Percentiles rank a stretch among this genome's conserved stretches.
Evolutionary conservation across 140 eudicot genomes (phyloP).

Genomic region (Ambrosia hybrid): DNA sequence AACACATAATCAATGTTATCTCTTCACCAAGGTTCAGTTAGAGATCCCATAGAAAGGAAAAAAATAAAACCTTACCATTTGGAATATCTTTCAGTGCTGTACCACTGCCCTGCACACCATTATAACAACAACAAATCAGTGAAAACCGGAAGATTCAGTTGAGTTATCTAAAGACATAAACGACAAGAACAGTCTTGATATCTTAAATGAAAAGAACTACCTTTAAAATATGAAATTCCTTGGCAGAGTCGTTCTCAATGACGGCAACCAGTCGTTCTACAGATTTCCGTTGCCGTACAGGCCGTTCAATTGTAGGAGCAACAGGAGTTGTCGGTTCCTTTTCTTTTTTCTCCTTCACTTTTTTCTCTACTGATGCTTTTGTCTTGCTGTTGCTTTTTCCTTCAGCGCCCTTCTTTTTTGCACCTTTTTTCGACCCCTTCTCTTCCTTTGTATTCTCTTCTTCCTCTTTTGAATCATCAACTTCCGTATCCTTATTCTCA

Average conservation of each 20-base stretch:
- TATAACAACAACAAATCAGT: conserved; percentile 19
- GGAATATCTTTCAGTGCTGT: conserved; percentile 91
- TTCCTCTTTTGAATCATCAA: conserved; percentile 31
- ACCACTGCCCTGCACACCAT: conserved; percentile 86
- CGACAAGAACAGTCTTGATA: conserved; percentile 2
- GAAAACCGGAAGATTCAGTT: background rate
- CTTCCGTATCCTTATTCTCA: conserved; percentile 35
- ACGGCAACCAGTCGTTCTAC: conserved; percentile 88
- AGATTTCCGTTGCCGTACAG: conserved; percentile 90
- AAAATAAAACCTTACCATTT: conserved; percentile 51
- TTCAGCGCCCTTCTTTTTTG: conserved; percentile 45
- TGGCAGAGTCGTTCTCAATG: conserved; percentile 64
- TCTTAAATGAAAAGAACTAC: conserved; percentile 35
- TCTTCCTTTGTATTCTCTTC: conserved; percentile 38
- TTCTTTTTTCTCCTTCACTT: conserved; percentile 36
- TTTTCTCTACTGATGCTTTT: conserved; percentile 39
- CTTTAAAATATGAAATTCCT: conserved; percentile 79
- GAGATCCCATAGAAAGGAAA: background rate
- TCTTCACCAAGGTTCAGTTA: too few relatives aligned
- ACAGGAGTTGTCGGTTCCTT: conserved; percentile 75
- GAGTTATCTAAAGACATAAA: conserved; percentile 10
- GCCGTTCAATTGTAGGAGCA: conserved; percentile 67
- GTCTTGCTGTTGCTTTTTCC: conserved; percentile 45
- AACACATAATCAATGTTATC: too few relatives aligned
- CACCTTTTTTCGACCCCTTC: conserved; percentile 54